Percentiles rank a stretch among this genome's conserved stretches.
These are phyloP conservation scores for Raddia distichophylla DNA, from an alignment of 176 grass and related monocot species.

Conservation along the genomic window DNA sequence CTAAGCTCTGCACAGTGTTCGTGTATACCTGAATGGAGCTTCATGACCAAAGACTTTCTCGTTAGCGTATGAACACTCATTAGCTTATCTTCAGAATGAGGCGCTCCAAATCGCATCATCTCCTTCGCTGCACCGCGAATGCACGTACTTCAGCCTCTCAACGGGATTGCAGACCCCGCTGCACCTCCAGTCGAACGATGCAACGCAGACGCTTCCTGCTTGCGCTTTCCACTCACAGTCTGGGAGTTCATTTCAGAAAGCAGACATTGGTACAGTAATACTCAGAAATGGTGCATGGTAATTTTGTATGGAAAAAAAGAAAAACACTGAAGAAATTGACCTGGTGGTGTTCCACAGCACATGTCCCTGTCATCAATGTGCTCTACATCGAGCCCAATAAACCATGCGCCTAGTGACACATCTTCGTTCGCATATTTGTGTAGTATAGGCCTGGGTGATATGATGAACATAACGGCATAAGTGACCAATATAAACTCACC, in stretches of 20 bases:
- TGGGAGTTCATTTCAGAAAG: slow-evolving; percentile 40
- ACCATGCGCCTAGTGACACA: slow-evolving; percentile 83
- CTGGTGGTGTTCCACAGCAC: slow-evolving; percentile 88
- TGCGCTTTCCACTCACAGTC: slow-evolving; percentile 93
- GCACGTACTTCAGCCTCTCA: slow-evolving; percentile 79
- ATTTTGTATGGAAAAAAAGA: neutral
- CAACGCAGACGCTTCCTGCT: slow-evolving; percentile 74
- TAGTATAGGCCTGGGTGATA: slow-evolving; percentile 64
- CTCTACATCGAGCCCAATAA: slow-evolving; percentile 91
- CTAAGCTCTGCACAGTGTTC: slow-evolving; percentile 15
- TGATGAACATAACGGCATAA: slow-evolving; percentile 14
- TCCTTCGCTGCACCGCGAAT: slow-evolving; percentile 77
- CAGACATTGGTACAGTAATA: neutral
- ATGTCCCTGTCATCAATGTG: slow-evolving; percentile 85
- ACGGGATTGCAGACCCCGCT: slow-evolving; percentile 94
- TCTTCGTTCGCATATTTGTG: slow-evolving; percentile 97
- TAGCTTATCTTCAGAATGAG: slow-evolving; percentile 57
- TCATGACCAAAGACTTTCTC: neutral
- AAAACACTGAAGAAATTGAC: slow-evolving; percentile 41
- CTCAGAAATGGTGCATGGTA: slow-evolving; percentile 21
- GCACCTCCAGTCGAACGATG: slow-evolving; percentile 93
- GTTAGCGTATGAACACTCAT: slow-evolving; percentile 16
- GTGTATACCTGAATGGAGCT: neutral
- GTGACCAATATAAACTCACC: neutral
- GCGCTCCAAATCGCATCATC: slow-evolving; percentile 78